Conservation (phyloP, 768 basidiomycete species). For the Tremella yokohamensis region DNA sequence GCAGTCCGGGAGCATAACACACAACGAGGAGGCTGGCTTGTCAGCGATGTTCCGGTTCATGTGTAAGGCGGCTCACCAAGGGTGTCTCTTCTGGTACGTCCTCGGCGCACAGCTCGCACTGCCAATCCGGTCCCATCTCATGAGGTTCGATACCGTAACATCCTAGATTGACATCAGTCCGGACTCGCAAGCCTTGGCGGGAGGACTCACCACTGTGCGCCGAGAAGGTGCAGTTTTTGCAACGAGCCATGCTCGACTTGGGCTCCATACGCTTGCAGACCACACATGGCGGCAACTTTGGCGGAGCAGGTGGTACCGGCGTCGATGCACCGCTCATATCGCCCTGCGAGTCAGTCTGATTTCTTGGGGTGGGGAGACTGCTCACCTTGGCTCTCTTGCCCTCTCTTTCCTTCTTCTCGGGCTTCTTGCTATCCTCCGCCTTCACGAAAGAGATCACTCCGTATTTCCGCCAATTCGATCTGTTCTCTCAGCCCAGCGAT, state of each 20-base stretch:
- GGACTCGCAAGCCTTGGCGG: not conserved
- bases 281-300: conserved; percentile 58
- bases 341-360: conserved; percentile 12
- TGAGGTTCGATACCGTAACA: conserved; percentile 65
- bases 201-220: conserved; percentile 69
- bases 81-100: conserved; percentile 54
- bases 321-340: conserved; percentile 62
- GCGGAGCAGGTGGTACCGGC: conserved; percentile 52
- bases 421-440: conserved; percentile 51
- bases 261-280: conserved; percentile 74
- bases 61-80: not conserved
- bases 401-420: conserved; percentile 55
- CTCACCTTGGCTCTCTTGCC: conserved; percentile 58
- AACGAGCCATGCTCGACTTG: conserved; percentile 72
- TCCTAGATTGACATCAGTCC: conserved; percentile 52
- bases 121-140: conserved; percentile 66
- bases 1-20: conserved; percentile 72
- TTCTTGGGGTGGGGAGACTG: not conserved
- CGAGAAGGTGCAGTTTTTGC: conserved; percentile 72
- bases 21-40: conserved; percentile 71
- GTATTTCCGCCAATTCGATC: conserved; percentile 83
- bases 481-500: conserved; percentile 7
- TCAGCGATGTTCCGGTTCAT: not conserved
- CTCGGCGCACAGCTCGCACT: conserved; percentile 84
- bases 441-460: conserved; percentile 61